Conservation (phyloP, 805 yeast genomes). For the Saccharomyces mikatae region DNA sequence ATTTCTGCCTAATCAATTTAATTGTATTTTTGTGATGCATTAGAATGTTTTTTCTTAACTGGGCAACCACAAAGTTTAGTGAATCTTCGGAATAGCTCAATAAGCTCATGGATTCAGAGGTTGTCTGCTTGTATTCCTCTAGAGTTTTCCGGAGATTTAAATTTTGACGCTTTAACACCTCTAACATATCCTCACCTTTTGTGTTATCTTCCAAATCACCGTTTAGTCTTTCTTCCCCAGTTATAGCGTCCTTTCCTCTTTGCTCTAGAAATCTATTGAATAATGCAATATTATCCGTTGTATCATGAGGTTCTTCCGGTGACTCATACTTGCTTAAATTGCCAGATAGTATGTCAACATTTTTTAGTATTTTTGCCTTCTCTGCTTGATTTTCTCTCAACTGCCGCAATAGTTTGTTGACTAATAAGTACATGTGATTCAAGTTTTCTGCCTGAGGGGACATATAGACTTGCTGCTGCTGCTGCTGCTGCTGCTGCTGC, state of each 20-base stretch:
- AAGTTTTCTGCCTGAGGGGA: conserved; percentile 25
- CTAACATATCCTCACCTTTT: background rate
- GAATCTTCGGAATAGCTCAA: conserved; percentile 17
- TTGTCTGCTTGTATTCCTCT: conserved; percentile 3
- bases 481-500: conserved; percentile 10
- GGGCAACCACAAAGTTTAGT: conserved; percentile 11
- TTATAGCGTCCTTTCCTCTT: conserved; percentile 2
- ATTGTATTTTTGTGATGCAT: conserved; percentile 9
- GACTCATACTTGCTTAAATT: conserved; percentile 9
- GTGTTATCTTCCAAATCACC: background rate
- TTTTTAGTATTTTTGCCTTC: conserved; percentile 13
- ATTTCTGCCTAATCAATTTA: conserved; percentile 7
- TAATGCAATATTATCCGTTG: conserved; percentile 11
- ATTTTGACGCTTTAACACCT: conserved; percentile 10
- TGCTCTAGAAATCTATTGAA: conserved; percentile 13
- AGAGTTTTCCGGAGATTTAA: conserved; percentile 7
- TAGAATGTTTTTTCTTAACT: conserved; percentile 15
- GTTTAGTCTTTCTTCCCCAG: background rate
- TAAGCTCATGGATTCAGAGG: conserved; percentile 10
- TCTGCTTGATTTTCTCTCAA: conserved; percentile 15
- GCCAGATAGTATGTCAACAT: conserved; percentile 16
- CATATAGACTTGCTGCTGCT: conserved; percentile 20
- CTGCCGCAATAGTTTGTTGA: conserved; percentile 12
- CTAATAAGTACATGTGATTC: conserved; percentile 18
- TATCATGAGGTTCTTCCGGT: background rate